Evolutionary conservation across 192 early-diverging fungal genomes (phyloP), one percentile per base, ranked within the genome.

Genomic region (Radiomyces spectabilis): DNA sequence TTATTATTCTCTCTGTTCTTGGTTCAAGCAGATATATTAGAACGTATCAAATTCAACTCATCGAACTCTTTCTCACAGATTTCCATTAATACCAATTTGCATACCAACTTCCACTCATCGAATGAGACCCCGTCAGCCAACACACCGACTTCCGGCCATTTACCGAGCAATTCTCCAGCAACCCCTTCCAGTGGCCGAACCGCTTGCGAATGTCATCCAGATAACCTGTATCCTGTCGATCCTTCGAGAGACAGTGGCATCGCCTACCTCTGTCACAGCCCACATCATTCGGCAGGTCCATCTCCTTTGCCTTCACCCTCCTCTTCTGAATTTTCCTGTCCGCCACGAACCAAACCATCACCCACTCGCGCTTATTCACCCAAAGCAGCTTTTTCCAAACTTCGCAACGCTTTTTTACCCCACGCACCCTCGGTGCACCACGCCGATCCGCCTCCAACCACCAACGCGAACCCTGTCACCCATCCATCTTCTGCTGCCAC

Each of bases 61-160:
- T n/a, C n/a, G n/a, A n/a, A n/a, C n/a, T n/a, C n/a, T 25, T 38
- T 33, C 15, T 38, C 26, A 21, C 22, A 57, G 54, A 56, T 65
- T 10, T 57, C 39, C 37, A 56, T 57, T 19, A 43, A 65, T 38
- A 57, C 50, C 19, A 44, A 57, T 57, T 13, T 52, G 19, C 47
- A 63, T 45, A 16, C 37, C 16, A 45, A 50, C 48, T 41, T 38
- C 44, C 33, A 10, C 9, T 19, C 10, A 2, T 35, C 46, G 2
- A 18, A 26, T 39, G 26, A 32, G 25, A 31, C n/a, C 4, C 44
- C 31, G 9, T 27, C 42, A 32, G 21, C 38, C 31, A 15, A 10
- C 5, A 57, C 43, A 4, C 44, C 56, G 2, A 39, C 38, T 35
- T 57, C 55, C 19, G 22, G 30, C 13, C 29, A 47, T 9, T 9